Conservation (phyloP, 176 grass and related monocot genomes). For the Triticum monococcum region DNA sequence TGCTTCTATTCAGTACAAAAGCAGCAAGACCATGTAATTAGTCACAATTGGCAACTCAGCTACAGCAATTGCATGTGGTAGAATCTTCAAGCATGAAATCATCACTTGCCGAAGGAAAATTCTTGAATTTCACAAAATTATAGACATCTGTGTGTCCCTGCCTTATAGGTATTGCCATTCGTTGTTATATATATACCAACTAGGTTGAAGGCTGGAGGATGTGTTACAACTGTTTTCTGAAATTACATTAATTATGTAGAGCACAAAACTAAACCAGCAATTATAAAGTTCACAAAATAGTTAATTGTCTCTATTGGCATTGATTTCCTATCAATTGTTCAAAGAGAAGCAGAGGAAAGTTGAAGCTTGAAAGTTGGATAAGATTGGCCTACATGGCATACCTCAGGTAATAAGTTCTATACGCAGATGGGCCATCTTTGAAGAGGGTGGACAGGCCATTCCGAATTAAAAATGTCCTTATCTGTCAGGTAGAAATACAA, state of each 20-base stretch:
- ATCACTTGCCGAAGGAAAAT: not conserved
- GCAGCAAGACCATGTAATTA: slow-evolving; percentile 3
- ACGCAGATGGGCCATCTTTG: slow-evolving; percentile 85
- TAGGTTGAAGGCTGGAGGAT: not conserved
- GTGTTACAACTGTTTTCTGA: slow-evolving; percentile 2
- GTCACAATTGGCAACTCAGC: not conserved
- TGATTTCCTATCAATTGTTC: slow-evolving; percentile 18
- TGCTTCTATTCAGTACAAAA: slow-evolving; percentile 4
- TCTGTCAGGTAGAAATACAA: slow-evolving; percentile 46
- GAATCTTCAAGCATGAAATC: slow-evolving; percentile 11
- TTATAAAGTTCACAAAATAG: not conserved
- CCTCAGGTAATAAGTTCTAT: slow-evolving; percentile 97
- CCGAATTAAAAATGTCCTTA: slow-evolving; percentile 97
- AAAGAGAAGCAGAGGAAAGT: slow-evolving; percentile 11
- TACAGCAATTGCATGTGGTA: not conserved
- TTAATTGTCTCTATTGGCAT: not conserved
- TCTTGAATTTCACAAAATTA: not conserved
- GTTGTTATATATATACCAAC: not conserved
- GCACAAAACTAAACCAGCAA: slow-evolving; percentile 11
- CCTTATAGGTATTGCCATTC: not conserved
- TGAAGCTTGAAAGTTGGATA: not conserved
- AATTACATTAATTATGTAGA: not conserved
- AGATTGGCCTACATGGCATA: slow-evolving; percentile 31
- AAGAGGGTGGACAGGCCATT: slow-evolving; percentile 89
- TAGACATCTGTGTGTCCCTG: not conserved